Evolutionary conservation across 2,329 filamentous ascomycete genomes (phyloP).

Genomic region (Penicillium thymicola): DNA sequence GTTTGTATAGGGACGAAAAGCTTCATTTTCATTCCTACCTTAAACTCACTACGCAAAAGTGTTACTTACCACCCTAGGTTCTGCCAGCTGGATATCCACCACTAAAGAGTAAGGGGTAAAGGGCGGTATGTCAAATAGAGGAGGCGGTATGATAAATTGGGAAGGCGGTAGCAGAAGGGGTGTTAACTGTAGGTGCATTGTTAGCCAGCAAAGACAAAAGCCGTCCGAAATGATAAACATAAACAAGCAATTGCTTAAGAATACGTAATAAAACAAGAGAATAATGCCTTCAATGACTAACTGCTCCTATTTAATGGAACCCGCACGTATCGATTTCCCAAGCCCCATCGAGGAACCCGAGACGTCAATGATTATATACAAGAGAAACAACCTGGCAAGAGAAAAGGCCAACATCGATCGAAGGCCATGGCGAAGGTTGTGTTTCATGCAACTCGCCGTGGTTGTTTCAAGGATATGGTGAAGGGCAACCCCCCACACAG

Average conservation of each 20-base stretch:
- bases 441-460: background rate
- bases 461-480: background rate
- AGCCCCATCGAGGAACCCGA: background rate
- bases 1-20: too few relatives aligned
- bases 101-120: too few relatives aligned
- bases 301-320: conserved; percentile 5
- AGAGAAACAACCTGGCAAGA: conserved; percentile 5
- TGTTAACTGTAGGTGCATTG: too few relatives aligned
- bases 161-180: too few relatives aligned
- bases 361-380: conserved; percentile 11
- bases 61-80: too few relatives aligned
- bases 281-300: conserved; percentile 10
- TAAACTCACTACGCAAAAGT: too few relatives aligned
- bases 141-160: too few relatives aligned
- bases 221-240: background rate
- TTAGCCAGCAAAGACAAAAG: background rate
- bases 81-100: too few relatives aligned
- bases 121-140: too few relatives aligned
- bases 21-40: too few relatives aligned
- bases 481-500: background rate
- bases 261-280: background rate
- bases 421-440: background rate
- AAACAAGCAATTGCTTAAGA: background rate
- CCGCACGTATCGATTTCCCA: conserved; percentile 2
- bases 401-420: background rate